phyloP scores from a whole-genome alignment of 805 yeast species.

The Danielia reshetovae region DNA sequence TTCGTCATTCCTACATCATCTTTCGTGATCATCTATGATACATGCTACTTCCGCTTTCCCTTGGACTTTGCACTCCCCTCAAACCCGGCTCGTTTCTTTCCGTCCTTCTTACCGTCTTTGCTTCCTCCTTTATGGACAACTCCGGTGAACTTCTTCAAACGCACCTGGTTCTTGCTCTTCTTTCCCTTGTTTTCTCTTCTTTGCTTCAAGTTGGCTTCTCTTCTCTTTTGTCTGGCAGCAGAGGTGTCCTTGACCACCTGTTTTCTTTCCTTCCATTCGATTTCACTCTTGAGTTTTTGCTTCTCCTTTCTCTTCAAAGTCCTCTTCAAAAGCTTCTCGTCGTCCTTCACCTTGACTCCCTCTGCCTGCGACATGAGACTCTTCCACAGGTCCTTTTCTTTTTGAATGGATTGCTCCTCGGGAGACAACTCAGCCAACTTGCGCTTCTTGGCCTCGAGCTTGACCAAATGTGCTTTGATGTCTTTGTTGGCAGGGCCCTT shows the following conservation, averaged over 20 bases:
- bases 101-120: slow-evolving; percentile 15
- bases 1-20: too few relatives aligned
- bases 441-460: slow-evolving; percentile 69
- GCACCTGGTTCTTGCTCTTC: slow-evolving; percentile 68
- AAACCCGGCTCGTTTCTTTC: slow-evolving; percentile 75
- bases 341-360: slow-evolving; percentile 85
- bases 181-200: slow-evolving; percentile 84
- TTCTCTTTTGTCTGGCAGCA: slow-evolving; percentile 72
- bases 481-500: slow-evolving; percentile 89
- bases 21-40: too few relatives aligned
- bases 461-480: slow-evolving; percentile 72
- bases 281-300: slow-evolving; percentile 77
- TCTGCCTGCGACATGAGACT: slow-evolving; percentile 80
- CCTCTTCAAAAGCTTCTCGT: slow-evolving; percentile 81
- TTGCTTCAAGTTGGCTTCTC: slow-evolving; percentile 86
- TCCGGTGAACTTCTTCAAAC: slow-evolving; percentile 63
- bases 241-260: slow-evolving; percentile 73
- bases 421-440: slow-evolving; percentile 55
- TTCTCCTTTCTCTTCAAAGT: slow-evolving; percentile 82
- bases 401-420: slow-evolving; percentile 55
- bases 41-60: slow-evolving; percentile 25
- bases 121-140: slow-evolving; percentile 45
- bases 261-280: slow-evolving; percentile 90
- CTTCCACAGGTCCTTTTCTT: slow-evolving; percentile 81
- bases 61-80: slow-evolving; percentile 64